Evolutionary conservation across 257 asterid genomes (phyloP), one percentile per base, ranked within the genome.

Genomic region (Nicotiana undulata): DNA sequence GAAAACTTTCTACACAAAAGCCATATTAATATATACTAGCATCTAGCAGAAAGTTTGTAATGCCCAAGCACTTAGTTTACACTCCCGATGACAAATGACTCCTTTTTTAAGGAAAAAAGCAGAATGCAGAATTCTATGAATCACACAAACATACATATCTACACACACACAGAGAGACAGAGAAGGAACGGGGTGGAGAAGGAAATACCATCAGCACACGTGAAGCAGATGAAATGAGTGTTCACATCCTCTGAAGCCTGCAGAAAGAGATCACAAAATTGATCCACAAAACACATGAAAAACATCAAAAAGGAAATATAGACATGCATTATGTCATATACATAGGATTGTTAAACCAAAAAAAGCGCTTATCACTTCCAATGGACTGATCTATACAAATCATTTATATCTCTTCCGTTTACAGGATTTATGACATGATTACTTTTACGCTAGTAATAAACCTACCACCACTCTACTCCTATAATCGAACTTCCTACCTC

Each of bases 141-240:
- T 46, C 37, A 44, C 20, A 44, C 32, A 68, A 0, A 12, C 77
- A 51, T 15, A 51, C 4, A 13, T 4, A 51, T 29, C 4, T 1
- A 0, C 5, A 13, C 56, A 13, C 56, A 13, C 6, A 51, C 17
- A 53, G 18, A 52, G 18, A 52, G 52, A 37, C 12, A 70, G 9
- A 37, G 31, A n/a, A 7, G 0, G 6, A 34, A n/a, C 0, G 11
- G 20, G 24, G 16, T 24, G 40, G 78, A 24, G 44, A 80, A 40
- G 64, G 11, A 32, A 28, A 63, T 79, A 79, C 82, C 68, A 76
- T 77, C 70, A 83, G 24, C 53, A 56, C n/a, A 3, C 26, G 92
- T 10, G 85, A 91, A 95, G 90, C 97, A 92, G 85, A 95, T 92
- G 85, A 93, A 93, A 86, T 93, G 99, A 5, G 97, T 89, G 83